Evolutionary conservation across 2,329 filamentous ascomycete genomes (phyloP).

Genomic region (Tympanopsis confertula): DNA sequence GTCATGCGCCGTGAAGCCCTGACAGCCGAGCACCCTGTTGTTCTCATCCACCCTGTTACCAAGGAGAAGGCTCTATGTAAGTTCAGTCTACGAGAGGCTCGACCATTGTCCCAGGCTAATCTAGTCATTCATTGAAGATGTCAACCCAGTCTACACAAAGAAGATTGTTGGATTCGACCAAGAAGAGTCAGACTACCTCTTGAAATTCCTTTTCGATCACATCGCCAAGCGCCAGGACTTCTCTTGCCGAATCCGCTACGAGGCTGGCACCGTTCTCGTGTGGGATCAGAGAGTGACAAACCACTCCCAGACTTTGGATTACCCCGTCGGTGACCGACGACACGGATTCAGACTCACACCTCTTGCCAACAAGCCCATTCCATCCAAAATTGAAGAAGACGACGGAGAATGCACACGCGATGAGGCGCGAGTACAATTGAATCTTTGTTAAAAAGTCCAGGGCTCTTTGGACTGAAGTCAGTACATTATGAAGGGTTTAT

Average conservation of each 20-base stretch:
- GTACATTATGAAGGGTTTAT: too few relatives aligned
- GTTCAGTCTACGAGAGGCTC: too few relatives aligned
- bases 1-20: slow-evolving; percentile 51
- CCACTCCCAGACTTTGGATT: slow-evolving; percentile 6
- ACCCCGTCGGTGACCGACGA: slow-evolving; percentile 6
- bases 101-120: too few relatives aligned
- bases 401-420: too few relatives aligned
- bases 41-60: slow-evolving; percentile 55
- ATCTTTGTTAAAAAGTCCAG: too few relatives aligned
- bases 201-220: slow-evolving; percentile 59
- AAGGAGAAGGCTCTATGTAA: slow-evolving; percentile 60
- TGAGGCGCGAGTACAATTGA: too few relatives aligned
- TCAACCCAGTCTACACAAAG: slow-evolving; percentile 52
- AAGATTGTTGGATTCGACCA: slow-evolving; percentile 56
- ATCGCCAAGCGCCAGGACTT: slow-evolving; percentile 53
- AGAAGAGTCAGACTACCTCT: slow-evolving; percentile 53
- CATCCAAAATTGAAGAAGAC: too few relatives aligned
- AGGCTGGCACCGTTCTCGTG: slow-evolving; percentile 47
- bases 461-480: too few relatives aligned
- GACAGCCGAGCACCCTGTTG: slow-evolving; percentile 47
- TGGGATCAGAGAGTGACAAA: slow-evolving; percentile 34
- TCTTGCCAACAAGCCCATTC: neutral
- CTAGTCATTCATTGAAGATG: too few relatives aligned
- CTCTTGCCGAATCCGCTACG: slow-evolving; percentile 52
- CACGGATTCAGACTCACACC: slow-evolving; percentile 6